Conservation (phyloP, 768 basidiomycete genomes). For the Mycena rosella region DNA sequence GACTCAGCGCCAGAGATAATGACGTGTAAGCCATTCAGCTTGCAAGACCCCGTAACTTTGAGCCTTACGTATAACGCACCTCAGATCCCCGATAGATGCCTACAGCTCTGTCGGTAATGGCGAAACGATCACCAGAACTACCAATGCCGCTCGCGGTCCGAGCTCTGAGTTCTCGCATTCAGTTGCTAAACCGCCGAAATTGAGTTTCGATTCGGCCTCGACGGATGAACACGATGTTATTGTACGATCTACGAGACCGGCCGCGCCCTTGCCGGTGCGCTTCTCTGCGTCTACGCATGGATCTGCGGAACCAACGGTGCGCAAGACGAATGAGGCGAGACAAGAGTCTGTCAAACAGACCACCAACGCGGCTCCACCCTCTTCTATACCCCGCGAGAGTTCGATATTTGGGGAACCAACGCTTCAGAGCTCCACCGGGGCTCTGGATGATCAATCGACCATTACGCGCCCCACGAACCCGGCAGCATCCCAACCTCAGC, state of each 20-base stretch:
- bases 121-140: constrained; percentile 1
- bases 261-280: neutral
- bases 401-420: neutral
- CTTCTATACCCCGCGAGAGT: neutral
- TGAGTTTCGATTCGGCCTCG: neutral
- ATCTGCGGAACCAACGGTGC: neutral
- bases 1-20: neutral
- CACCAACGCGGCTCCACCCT: neutral
- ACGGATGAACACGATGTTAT: neutral
- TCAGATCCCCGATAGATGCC: neutral
- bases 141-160: neutral
- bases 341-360: neutral
- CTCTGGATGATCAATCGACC: neutral
- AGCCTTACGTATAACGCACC: neutral
- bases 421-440: neutral
- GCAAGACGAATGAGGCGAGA: neutral
- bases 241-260: neutral
- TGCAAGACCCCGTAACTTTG: neutral
- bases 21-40: neutral
- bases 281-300: neutral
- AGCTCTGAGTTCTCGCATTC: neutral
- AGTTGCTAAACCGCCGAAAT: neutral
- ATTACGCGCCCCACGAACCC: neutral
- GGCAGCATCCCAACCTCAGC: neutral
- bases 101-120: neutral